These are phyloP conservation scores for Rhodomyrtus psidioides DNA, from an alignment of 441 rosid species.

Conservation along the genomic window DNA sequence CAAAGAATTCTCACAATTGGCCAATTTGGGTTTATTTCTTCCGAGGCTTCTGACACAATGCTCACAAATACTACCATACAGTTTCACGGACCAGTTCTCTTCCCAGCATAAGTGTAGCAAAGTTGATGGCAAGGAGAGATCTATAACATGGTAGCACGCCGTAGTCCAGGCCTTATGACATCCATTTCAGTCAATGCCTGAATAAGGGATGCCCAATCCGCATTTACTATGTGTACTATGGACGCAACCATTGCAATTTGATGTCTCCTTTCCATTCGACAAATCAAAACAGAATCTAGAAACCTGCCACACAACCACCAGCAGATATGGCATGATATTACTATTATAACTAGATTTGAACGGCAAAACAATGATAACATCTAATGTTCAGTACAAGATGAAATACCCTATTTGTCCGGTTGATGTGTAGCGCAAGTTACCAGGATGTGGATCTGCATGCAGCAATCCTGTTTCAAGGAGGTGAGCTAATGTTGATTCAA, in stretches of 20 bases:
- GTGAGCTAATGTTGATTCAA: slow-evolving; percentile 84
- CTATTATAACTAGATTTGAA: background rate
- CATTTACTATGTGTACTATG: slow-evolving; percentile 87
- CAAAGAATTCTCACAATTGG: background rate
- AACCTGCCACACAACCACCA: slow-evolving; percentile 40
- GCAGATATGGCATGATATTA: background rate
- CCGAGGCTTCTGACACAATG: background rate
- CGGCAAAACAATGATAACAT: background rate
- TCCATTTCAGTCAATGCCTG: slow-evolving; percentile 84
- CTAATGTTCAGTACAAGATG: slow-evolving; percentile 4
- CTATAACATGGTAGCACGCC: slow-evolving; percentile 63
- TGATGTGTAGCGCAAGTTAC: slow-evolving; percentile 80
- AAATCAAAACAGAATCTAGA: slow-evolving; percentile 90
- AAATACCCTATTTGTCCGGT: slow-evolving; percentile 82
- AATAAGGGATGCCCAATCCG: slow-evolving; percentile 83
- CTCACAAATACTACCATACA: background rate
- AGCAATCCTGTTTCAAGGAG: slow-evolving; percentile 92
- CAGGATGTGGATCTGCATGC: slow-evolving; percentile 99
- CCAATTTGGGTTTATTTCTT: background rate
- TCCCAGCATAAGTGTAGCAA: background rate
- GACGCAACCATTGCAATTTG: slow-evolving; percentile 92
- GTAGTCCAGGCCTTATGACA: slow-evolving; percentile 67
- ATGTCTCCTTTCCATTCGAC: slow-evolving; percentile 93
- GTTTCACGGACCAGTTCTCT: background rate
- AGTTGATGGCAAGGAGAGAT: background rate